Evolutionary conservation across 805 yeast species (phyloP), one percentile per base, ranked within the genome.

Genomic region (Kodamaea sagamina): DNA sequence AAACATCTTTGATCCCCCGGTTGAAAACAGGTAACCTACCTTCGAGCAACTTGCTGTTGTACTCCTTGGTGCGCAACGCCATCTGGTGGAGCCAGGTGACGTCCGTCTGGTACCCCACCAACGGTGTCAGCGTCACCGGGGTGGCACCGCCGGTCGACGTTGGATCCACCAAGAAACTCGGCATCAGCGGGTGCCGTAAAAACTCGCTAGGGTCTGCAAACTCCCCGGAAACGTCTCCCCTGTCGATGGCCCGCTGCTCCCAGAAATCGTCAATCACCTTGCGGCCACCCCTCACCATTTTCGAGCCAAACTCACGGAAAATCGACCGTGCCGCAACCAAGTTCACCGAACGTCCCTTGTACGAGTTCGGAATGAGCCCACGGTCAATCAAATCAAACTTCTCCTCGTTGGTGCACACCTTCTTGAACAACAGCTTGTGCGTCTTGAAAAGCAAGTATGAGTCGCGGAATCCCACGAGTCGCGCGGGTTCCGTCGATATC

Each of bases 401-500:
- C 59, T 89, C 95, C 12, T 78, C 85, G 47, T 86, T 87, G 8
- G 78, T 72, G 36, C 90, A 72, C 8, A 86, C 79, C 48, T 84
- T 78, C 58, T 90, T 89, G 68, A 76, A 84, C 41, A 93, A 70
- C 39, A 79, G 72, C 39, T 81, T 77, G 66, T 92, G 96, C 39
- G 89, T 86, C 59, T 90, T 95, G 67, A 92, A 89, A 47, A 92
- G 72, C 41, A 89, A 71, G 57, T 92, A 89, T 2, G 96, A 87
- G 59, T 92, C 97, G 53, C 97, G 77, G 67, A 89, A 87, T 3
- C 97, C 98, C 48, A 92, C 89, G 56, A 92, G 81, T 53, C 98
- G 78, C 1, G 99, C 97, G 2, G 97, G 96, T 59, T 93, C 99
- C 0, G 98, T 90, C 2, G 96, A 84, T 37, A 93, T 78, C 96